Conservation (phyloP, 106 monocot genomes). For the Phalaenopsis aphrodite region DNA sequence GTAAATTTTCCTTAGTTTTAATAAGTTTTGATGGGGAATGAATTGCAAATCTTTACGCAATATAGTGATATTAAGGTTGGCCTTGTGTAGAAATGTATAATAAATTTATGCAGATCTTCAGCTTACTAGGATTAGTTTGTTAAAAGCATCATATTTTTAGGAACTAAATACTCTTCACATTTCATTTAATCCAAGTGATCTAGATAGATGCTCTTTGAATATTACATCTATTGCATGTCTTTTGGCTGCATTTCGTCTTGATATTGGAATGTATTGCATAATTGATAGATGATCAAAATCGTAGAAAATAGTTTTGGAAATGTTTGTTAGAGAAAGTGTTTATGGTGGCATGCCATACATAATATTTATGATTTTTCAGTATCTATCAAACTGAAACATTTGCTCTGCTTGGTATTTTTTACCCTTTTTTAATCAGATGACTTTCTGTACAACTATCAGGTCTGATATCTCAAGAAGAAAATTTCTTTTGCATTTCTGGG, state of each 20-base stretch:
- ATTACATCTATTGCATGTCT: background rate
- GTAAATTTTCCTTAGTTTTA: no score
- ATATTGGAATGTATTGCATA: background rate
- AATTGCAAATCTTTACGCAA: no score
- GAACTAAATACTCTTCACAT: background rate
- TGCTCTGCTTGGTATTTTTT: background rate
- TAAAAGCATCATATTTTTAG: background rate
- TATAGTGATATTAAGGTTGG: background rate
- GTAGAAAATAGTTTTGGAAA: background rate
- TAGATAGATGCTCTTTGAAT: background rate
- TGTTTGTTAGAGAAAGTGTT: background rate
- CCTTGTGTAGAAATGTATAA: background rate
- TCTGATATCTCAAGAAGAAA: slow-evolving; percentile 57
- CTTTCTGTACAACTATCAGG: slow-evolving; percentile 24
- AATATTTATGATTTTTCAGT: background rate
- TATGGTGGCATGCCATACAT: background rate
- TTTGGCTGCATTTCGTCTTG: background rate
- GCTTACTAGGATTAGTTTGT: background rate
- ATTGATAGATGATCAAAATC: background rate
- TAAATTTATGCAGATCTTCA: background rate
- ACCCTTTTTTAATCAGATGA: background rate
- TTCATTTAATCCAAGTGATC: background rate
- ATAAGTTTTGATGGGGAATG: no score
- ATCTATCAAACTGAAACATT: background rate
- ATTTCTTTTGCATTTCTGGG: slow-evolving; percentile 72